Conservation (phyloP, 805 yeast genomes). For the Candida andamanensis region DNA sequence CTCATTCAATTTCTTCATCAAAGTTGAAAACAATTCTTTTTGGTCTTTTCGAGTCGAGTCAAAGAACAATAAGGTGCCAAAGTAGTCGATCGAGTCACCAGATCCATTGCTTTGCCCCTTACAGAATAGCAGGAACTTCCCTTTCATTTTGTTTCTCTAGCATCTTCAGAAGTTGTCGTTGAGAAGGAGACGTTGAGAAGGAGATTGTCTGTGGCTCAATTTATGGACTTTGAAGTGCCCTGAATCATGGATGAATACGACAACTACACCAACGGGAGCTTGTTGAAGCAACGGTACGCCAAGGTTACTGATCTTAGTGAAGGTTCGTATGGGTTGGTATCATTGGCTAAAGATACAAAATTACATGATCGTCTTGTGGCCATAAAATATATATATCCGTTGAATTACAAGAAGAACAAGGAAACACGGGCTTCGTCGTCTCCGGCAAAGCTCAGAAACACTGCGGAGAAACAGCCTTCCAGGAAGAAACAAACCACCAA, state of each 20-base stretch:
- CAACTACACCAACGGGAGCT: conserved; percentile 32
- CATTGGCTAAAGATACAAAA: conserved; percentile 71
- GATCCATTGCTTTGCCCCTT: no score
- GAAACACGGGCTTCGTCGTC: conserved; percentile 25
- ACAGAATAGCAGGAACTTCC: no score
- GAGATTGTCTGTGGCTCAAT: no score
- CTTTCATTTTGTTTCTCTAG: no score
- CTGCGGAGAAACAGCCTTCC: conserved; percentile 2
- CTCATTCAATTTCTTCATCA: no score
- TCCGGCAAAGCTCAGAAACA: conserved; percentile 27
- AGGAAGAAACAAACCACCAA: conserved; percentile 9
- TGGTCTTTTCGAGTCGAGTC: no score
- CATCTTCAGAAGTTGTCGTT: no score
- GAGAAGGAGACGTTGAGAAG: no score
- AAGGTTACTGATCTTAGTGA: conserved; percentile 75
- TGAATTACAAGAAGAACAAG: conserved; percentile 32
- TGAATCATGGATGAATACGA: conserved; percentile 39
- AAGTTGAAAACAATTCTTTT: no score
- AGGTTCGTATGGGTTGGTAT: conserved; percentile 91
- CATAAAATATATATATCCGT: conserved; percentile 73
- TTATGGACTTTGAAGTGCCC: no score
- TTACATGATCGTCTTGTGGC: conserved; percentile 57
- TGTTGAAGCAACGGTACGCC: conserved; percentile 58
- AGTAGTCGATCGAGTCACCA: no score
- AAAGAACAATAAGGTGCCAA: no score